Conservation (phyloP, 2,329 filamentous ascomycete genomes). For the Xylariaceae sp. region DNA sequence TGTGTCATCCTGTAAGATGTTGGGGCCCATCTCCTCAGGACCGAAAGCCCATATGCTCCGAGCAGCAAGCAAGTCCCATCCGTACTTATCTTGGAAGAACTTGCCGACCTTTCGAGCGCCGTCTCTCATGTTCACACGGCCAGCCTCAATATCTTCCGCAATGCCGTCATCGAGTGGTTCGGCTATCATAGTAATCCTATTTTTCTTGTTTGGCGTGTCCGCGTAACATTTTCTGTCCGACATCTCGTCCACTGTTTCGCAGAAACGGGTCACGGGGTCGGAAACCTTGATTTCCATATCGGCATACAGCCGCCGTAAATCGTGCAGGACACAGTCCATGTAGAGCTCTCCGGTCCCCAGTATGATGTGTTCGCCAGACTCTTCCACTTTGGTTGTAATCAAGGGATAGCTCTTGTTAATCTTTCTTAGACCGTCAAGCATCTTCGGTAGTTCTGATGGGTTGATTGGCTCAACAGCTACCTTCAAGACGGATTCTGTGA, state of each 20-base stretch:
- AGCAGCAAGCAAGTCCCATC: constrained; percentile 91
- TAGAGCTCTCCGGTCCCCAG: constrained; percentile 97
- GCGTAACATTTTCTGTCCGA: constrained; percentile 98
- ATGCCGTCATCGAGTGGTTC: constrained; percentile 95
- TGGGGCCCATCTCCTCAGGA: constrained; percentile 88
- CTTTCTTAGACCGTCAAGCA: constrained; percentile 93
- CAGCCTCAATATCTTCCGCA: constrained; percentile 87
- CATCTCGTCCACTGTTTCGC: constrained; percentile 95
- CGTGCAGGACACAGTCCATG: constrained; percentile 98
- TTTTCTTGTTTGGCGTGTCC: constrained; percentile 97
- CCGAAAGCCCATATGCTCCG: constrained; percentile 98
- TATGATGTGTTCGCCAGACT: constrained; percentile 93
- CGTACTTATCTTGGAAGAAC: constrained; percentile 96
- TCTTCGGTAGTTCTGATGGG: constrained; percentile 95
- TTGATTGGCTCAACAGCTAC: constrained; percentile 98
- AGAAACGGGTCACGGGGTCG: constrained; percentile 94
- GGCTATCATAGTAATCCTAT: constrained; percentile 97
- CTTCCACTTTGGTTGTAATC: constrained; percentile 94
- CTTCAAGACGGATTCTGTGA: constrained; percentile 97
- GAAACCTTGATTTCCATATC: constrained; percentile 99
- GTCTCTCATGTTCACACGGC: constrained; percentile 86
- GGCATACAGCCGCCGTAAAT: constrained; percentile 86
- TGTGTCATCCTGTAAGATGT: constrained; percentile 95
- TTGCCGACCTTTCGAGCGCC: constrained; percentile 90
- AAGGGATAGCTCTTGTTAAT: constrained; percentile 98